A percentile compares a stretch with the other conserved stretches of the same genome.
Conservation (phyloP, 2,329 filamentous ascomycete genomes). For the Colletotrichum agaves region DNA sequence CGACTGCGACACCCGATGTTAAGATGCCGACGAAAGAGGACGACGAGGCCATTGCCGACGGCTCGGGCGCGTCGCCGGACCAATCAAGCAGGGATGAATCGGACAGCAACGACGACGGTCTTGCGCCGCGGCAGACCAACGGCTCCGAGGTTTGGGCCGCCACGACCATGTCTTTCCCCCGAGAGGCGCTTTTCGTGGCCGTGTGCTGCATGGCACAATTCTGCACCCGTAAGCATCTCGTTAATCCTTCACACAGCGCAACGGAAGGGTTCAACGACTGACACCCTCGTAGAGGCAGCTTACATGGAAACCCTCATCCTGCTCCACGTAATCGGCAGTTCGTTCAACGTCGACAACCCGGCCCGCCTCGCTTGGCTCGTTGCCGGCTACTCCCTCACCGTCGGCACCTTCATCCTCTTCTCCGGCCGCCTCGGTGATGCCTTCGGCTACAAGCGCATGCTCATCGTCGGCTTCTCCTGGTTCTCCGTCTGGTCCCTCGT, state of each 20-base stretch:
- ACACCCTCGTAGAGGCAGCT: constrained; percentile 46
- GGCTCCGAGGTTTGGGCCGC: constrained; percentile 18
- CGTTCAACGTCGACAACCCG: constrained; percentile 27
- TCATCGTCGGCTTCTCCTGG: constrained; percentile 66
- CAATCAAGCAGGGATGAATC: background rate
- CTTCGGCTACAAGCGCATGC: constrained; percentile 67
- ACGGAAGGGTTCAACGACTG: background rate
- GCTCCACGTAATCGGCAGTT: constrained; percentile 28
- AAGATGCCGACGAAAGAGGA: constrained; percentile 12
- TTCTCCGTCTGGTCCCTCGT: constrained; percentile 65
- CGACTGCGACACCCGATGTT: constrained; percentile 23
- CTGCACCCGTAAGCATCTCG: constrained; percentile 19
- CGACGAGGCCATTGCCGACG: constrained; percentile 10
- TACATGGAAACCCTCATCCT: constrained; percentile 40
- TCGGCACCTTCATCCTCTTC: constrained; percentile 68
- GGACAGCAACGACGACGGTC: constrained; percentile 12
- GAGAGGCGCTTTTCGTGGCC: constrained; percentile 52
- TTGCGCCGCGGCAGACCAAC: constrained; percentile 15
- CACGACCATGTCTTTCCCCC: constrained; percentile 38
- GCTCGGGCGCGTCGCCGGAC: constrained; percentile 10
- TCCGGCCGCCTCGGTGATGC: constrained; percentile 68
- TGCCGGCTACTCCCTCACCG: constrained; percentile 67
- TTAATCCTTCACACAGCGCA: constrained; percentile 35
- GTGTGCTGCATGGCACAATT: constrained; percentile 54
- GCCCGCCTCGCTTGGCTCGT: constrained; percentile 66